A percentile compares a stretch with the other conserved stretches of the same genome.
Evolutionary conservation across 129 eudicot species (phyloP).

Genomic region (Gnaphalium uliginosum): DNA sequence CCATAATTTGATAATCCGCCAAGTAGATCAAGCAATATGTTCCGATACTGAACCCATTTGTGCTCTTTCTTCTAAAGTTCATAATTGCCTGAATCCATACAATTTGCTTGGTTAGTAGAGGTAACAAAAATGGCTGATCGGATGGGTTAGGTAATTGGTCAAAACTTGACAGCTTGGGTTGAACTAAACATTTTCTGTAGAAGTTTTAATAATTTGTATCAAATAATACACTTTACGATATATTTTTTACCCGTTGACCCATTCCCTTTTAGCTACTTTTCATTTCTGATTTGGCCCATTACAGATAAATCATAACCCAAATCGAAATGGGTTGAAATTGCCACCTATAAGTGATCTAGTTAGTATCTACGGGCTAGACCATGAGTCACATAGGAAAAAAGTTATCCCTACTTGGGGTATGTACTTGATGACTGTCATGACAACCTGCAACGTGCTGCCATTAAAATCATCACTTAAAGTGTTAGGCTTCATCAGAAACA

Average conservation of each 20-base stretch:
- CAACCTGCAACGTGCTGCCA: constrained; percentile 70
- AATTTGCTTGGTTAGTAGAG: not conserved
- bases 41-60: constrained; percentile 79
- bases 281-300: not conserved
- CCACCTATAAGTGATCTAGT: not conserved
- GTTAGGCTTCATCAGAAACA: not conserved
- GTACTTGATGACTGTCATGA: constrained; percentile 71
- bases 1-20: constrained; percentile 71
- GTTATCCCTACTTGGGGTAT: constrained; percentile 67
- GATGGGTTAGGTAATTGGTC: not conserved
- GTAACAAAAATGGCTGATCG: not conserved
- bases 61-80: constrained; percentile 79
- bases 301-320: not conserved
- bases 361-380: not conserved
- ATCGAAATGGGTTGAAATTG: not conserved
- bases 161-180: not conserved
- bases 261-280: not conserved
- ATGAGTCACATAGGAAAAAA: not conserved
- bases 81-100: constrained; percentile 48
- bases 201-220: not conserved
- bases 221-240: not conserved
- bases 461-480: not conserved
- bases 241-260: not conserved
- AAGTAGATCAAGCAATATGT: constrained; percentile 72
- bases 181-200: not conserved